phyloP scores from a whole-genome alignment of 2,329 filamentous ascomycete genomes.

The Aspergillus phoenicis region DNA sequence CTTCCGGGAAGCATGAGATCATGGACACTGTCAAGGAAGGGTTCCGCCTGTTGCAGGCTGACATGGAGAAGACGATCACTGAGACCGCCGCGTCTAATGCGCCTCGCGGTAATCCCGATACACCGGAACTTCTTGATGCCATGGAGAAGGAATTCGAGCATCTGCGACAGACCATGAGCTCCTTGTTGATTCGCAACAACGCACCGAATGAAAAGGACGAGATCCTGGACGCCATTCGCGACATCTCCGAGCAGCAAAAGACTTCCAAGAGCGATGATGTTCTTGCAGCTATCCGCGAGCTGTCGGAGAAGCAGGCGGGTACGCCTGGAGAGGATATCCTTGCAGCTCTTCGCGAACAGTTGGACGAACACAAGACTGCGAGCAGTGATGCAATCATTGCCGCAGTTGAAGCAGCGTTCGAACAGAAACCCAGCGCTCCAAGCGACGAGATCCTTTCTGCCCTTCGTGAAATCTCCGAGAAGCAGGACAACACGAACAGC shows the following conservation, averaged over 20 bases:
- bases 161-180: conserved; percentile 75
- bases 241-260: conserved; percentile 44
- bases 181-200: conserved; percentile 64
- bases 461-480: not conserved
- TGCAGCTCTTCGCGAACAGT: not conserved
- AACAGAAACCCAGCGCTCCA: not conserved
- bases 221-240: conserved; percentile 62
- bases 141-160: conserved; percentile 82
- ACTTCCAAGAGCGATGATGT: conserved; percentile 22
- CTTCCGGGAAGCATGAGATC: conserved; percentile 74
- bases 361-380: not conserved
- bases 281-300: not conserved
- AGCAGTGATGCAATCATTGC: not conserved
- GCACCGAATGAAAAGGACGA: conserved; percentile 61
- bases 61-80: conserved; percentile 56
- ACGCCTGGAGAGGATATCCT: not conserved
- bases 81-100: conserved; percentile 41
- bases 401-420: not conserved
- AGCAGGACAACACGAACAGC: not conserved
- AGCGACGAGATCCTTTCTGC: not conserved
- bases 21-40: conserved; percentile 68
- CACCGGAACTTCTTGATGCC: conserved; percentile 70
- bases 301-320: not conserved
- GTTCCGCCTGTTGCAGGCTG: conserved; percentile 63
- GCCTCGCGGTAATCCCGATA: conserved; percentile 53